Evolutionary conservation across 257 asterid species (phyloP).

Genomic region (Ilex aquifolium): DNA sequence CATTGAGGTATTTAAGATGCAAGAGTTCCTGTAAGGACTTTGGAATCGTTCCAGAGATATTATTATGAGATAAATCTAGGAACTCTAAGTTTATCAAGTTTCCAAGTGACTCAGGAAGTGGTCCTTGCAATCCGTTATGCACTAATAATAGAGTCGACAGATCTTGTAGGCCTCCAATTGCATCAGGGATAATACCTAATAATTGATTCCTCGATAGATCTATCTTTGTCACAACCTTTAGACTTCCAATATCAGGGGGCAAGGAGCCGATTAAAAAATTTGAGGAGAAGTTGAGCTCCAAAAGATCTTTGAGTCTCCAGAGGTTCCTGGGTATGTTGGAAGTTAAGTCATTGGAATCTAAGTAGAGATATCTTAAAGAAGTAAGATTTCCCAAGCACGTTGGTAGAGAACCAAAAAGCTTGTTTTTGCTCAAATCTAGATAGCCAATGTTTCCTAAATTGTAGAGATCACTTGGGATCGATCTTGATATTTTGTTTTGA

Average conservation of each 20-base stretch:
- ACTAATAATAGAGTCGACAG: constrained; percentile 13
- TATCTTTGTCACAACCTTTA: constrained; percentile 7
- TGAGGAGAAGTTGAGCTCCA: constrained; percentile 16
- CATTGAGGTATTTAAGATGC: constrained; percentile 9
- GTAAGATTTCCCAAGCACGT: constrained; percentile 22
- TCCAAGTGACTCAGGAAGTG: constrained; percentile 20
- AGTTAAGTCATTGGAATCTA: constrained; percentile 18
- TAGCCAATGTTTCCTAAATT: constrained; percentile 7
- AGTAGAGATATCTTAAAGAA: background rate
- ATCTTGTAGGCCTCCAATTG: constrained; percentile 9
- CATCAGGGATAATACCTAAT: constrained; percentile 20
- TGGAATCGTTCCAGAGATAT: constrained; percentile 23
- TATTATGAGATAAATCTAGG: constrained; percentile 22
- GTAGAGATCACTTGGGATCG: constrained; percentile 14
- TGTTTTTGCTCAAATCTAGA: constrained; percentile 4
- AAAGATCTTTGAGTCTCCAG: constrained; percentile 22
- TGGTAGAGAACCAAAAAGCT: constrained; percentile 23
- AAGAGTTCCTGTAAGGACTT: constrained; percentile 12
- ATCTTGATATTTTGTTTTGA: constrained; percentile 15
- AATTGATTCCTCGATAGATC: constrained; percentile 29
- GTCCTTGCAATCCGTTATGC: constrained; percentile 20
- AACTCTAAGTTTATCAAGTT: constrained; percentile 6
- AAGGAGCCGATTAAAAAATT: constrained; percentile 20
- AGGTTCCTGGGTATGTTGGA: constrained; percentile 19
- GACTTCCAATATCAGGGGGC: constrained; percentile 17